phyloP scores from a whole-genome alignment of 768 basidiomycete genomes.

The Pulveroboletus ravenelii region DNA sequence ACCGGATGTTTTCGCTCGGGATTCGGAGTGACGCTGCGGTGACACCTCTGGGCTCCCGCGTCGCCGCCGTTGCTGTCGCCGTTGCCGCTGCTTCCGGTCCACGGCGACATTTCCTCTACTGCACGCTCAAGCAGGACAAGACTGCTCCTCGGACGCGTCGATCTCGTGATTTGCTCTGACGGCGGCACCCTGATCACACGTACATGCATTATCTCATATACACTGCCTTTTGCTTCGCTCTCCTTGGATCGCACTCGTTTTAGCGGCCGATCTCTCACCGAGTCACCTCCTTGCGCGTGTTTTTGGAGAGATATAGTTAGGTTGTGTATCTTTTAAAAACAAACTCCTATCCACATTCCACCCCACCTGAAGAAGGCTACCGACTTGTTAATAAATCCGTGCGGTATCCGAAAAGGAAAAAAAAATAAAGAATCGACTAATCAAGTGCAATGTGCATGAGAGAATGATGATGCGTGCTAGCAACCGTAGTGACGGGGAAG shows the following conservation, averaged over 20 bases:
- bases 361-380: not conserved
- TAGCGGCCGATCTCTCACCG: no score
- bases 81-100: slow-evolving; percentile 56
- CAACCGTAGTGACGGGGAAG: not conserved
- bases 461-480: slow-evolving; percentile 3
- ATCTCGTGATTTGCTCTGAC: slow-evolving; percentile 33
- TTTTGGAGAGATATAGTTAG: not conserved
- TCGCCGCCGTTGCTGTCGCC: slow-evolving; percentile 48
- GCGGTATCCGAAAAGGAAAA: slow-evolving; percentile 16
- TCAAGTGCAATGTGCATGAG: not conserved
- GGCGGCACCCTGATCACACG: not conserved
- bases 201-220: not conserved
- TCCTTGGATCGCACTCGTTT: no score
- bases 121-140: slow-evolving; percentile 63
- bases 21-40: slow-evolving; percentile 68
- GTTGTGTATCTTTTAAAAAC: not conserved
- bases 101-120: slow-evolving; percentile 80
- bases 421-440: not conserved
- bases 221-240: not conserved
- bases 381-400: slow-evolving; percentile 8
- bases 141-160: slow-evolving; percentile 40
- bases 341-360: not conserved
- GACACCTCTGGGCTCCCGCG: slow-evolving; percentile 53
- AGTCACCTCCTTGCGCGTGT: not conserved
- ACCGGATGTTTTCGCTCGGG: slow-evolving; percentile 85